Evolutionary conservation across 371 early-diverging fungal species (phyloP).

Genomic region (Mortierella sp.): DNA sequence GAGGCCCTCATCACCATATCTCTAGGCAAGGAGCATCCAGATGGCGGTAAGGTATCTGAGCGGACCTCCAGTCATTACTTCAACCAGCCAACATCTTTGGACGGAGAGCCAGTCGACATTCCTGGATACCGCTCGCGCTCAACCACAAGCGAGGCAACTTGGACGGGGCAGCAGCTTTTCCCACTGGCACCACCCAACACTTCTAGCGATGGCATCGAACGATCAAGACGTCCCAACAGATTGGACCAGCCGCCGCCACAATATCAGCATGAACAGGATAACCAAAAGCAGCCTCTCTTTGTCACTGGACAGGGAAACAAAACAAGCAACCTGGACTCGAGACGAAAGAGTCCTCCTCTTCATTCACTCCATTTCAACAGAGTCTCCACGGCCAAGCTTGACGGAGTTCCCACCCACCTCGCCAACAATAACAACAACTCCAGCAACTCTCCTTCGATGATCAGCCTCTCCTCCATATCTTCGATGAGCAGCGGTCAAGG

Average conservation of each 20-base stretch:
- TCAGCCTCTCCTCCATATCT: neutral
- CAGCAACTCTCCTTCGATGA: neutral
- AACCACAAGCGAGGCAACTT: neutral
- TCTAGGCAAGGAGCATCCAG: neutral
- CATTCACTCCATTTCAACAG: neutral
- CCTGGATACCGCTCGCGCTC: neutral
- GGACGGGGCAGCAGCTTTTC: neutral
- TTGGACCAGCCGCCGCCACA: neutral
- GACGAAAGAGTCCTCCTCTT: neutral
- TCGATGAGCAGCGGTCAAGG: neutral
- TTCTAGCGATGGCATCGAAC: neutral
- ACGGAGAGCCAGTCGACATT: neutral
- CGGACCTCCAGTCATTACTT: neutral
- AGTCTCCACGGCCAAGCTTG: neutral
- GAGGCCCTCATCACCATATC: conserved; percentile 7
- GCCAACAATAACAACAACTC: neutral
- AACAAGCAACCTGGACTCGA: neutral
- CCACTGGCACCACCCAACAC: neutral
- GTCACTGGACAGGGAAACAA: neutral
- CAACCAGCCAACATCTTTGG: neutral
- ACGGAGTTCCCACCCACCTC: neutral
- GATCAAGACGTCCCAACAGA: neutral
- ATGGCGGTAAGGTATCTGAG: neutral
- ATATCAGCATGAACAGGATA: neutral
- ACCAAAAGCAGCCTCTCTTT: neutral